Percentiles rank a stretch among this genome's conserved stretches.
These are phyloP conservation scores for Candida gorgasii DNA, from an alignment of 805 yeast species.

Conservation along the genomic window DNA sequence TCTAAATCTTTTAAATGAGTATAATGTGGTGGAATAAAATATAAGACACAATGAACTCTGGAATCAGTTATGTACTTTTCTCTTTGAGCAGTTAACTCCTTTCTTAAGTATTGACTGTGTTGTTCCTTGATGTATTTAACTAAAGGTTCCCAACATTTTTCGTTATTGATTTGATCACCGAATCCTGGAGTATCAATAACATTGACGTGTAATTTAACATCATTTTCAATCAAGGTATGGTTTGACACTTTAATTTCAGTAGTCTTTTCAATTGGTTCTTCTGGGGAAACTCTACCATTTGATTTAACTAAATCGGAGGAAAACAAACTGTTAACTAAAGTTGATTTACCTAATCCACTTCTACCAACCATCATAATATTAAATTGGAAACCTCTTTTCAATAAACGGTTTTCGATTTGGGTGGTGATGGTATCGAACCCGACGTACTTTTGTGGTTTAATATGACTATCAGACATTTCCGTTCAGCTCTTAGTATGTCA, in stretches of 20 bases:
- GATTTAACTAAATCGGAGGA: constrained; percentile 76
- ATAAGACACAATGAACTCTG: constrained; percentile 90
- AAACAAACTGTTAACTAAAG: constrained; percentile 87
- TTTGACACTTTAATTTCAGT: constrained; percentile 74
- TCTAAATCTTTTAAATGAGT: constrained; percentile 85
- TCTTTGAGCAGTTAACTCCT: constrained; percentile 92
- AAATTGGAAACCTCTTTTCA: constrained; percentile 92
- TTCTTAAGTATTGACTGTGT: constrained; percentile 85
- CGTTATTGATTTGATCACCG: constrained; percentile 95
- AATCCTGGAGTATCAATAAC: constrained; percentile 97
- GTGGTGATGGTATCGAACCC: constrained; percentile 96
- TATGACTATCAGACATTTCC: constrained; percentile 1
- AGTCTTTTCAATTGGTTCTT: constrained; percentile 80
- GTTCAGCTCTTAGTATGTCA: background rate
- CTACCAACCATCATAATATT: constrained; percentile 90
- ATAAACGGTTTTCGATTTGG: constrained; percentile 88
- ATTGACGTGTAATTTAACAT: constrained; percentile 81
- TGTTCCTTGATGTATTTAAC: constrained; percentile 94
- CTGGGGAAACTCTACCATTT: constrained; percentile 65
- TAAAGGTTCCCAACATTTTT: constrained; percentile 95
- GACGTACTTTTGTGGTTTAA: constrained; percentile 57
- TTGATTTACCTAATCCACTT: constrained; percentile 93
- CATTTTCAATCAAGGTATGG: constrained; percentile 79
- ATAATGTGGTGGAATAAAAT: constrained; percentile 87
- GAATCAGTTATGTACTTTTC: constrained; percentile 81